Evolutionary conservation across 2,329 filamentous ascomycete species (phyloP), one percentile per base, ranked within the genome.

Genomic region (Waltergamsia citrina): DNA sequence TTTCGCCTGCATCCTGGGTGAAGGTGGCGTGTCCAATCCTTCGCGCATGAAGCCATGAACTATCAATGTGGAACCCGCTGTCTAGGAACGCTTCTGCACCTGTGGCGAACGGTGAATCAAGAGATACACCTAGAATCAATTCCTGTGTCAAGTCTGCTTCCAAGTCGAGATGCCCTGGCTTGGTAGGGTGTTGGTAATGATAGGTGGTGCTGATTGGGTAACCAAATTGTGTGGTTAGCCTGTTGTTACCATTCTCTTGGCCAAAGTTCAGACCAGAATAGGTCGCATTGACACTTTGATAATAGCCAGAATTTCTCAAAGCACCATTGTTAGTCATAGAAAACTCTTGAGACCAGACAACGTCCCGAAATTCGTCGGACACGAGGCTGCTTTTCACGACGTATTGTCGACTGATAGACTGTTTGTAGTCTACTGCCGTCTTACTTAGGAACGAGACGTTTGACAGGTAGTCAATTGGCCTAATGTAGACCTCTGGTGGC

Each of bases 331-430:
- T 27, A 6, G 12, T 27, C 25, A 27, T 27, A 15, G 6, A 14
- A 15, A 14, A 27, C 12, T 12, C 6, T n/a, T 27, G 25, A 15
- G 25, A 27, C 25, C 25, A 27, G 7, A 6, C 25, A 27, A 27
- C 6, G 12, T 24, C n/a, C n/a, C n/a, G n/a, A n/a, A n/a, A n/a
- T n/a, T n/a, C n/a, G n/a, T 24, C n/a, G 25, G 25, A 27, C 7
- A 12, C 12, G 25, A n/a, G n/a, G 8, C 22, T 8, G 8, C 22
- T 8, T 24, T 24, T 24, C 8, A 24, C 22, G 22, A 24, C 22
- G 22, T 8, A 24, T 24, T 59, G 72, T 39, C 72, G 62, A 44
- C 81, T 81, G 5, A 60, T 60, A 4, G 52, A 60, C n/a, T 70
- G 45, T 4, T 48, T 41, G 29, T 74, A 74, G 3, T 38, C 6